phyloP scores from a whole-genome alignment of 2,329 filamentous ascomycete genomes.

The Fusarium goolgardi region DNA sequence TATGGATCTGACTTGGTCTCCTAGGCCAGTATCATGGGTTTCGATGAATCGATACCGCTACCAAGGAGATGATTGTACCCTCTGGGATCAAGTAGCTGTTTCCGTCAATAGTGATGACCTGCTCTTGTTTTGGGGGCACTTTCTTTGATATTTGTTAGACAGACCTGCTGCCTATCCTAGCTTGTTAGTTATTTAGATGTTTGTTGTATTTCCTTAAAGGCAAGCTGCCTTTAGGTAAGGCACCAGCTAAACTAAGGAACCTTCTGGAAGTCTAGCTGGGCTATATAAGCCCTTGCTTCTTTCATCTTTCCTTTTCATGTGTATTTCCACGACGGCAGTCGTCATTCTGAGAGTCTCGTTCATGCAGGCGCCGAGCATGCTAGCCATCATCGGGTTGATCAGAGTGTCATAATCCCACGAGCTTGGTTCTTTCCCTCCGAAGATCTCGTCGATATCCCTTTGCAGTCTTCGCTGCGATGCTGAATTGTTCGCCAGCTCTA shows the following conservation, averaged over 20 bases:
- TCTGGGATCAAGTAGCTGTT: conserved; percentile 68
- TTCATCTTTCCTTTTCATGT: too few relatives aligned
- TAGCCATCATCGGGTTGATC: conserved; percentile 73
- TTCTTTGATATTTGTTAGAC: conserved; percentile 67
- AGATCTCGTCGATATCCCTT: conserved; percentile 73
- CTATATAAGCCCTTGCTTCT: too few relatives aligned
- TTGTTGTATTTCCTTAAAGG: too few relatives aligned
- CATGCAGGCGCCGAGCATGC: conserved; percentile 79
- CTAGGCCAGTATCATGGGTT: conserved; percentile 80
- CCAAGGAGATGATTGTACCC: conserved; percentile 66
- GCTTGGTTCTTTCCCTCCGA: conserved; percentile 67
- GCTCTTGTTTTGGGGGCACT: conserved; percentile 60
- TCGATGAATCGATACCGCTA: conserved; percentile 67
- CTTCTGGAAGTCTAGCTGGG: too few relatives aligned
- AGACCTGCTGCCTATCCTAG: too few relatives aligned
- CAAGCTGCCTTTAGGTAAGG: too few relatives aligned
- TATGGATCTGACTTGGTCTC: conserved; percentile 58
- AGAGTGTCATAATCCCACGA: conserved; percentile 78
- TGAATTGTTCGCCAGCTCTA: conserved; percentile 75
- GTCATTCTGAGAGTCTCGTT: conserved; percentile 81
- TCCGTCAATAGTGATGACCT: conserved; percentile 70
- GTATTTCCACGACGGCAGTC: conserved; percentile 77
- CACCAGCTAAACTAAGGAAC: too few relatives aligned
- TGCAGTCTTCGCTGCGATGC: conserved; percentile 74
- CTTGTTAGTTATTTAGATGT: too few relatives aligned